Conservation (phyloP, 805 yeast genomes). For the Scheffersomyces spartinae region DNA sequence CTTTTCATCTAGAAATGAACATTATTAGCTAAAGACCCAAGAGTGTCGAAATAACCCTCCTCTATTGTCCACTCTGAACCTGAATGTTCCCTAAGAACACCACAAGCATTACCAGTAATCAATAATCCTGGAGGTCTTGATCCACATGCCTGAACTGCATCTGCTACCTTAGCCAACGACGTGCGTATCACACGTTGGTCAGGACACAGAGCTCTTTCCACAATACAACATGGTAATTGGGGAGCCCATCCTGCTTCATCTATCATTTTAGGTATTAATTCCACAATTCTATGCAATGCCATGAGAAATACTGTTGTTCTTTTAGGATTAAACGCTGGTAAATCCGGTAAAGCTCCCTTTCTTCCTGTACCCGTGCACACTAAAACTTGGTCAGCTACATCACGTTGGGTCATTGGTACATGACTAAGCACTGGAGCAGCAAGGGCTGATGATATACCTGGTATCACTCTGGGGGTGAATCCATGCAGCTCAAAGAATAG, state of each 20-base stretch:
- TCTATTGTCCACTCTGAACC: constrained; percentile 33
- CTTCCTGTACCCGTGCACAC: constrained; percentile 94
- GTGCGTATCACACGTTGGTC: constrained; percentile 84
- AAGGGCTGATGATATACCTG: constrained; percentile 84
- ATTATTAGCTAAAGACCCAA: no score
- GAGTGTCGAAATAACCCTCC: no score
- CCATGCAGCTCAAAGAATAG: constrained; percentile 59
- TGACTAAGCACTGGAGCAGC: constrained; percentile 76
- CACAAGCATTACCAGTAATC: constrained; percentile 72
- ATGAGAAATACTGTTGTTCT: constrained; percentile 82
- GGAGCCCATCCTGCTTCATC: constrained; percentile 50
- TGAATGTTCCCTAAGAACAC: constrained; percentile 25
- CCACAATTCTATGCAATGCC: constrained; percentile 73
- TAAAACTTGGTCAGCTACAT: constrained; percentile 83
- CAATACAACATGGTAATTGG: constrained; percentile 67
- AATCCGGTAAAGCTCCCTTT: constrained; percentile 65
- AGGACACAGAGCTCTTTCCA: constrained; percentile 88
- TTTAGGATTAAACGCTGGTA: constrained; percentile 61
- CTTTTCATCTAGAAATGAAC: no score
- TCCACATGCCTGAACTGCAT: constrained; percentile 66
- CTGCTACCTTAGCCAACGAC: constrained; percentile 50
- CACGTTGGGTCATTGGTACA: constrained; percentile 88
- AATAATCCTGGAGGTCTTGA: constrained; percentile 89
- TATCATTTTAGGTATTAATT: constrained; percentile 36
- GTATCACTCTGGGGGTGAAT: constrained; percentile 59